phyloP scores from a whole-genome alignment of 306 rosid species.

The Prunus kanzakura region DNA sequence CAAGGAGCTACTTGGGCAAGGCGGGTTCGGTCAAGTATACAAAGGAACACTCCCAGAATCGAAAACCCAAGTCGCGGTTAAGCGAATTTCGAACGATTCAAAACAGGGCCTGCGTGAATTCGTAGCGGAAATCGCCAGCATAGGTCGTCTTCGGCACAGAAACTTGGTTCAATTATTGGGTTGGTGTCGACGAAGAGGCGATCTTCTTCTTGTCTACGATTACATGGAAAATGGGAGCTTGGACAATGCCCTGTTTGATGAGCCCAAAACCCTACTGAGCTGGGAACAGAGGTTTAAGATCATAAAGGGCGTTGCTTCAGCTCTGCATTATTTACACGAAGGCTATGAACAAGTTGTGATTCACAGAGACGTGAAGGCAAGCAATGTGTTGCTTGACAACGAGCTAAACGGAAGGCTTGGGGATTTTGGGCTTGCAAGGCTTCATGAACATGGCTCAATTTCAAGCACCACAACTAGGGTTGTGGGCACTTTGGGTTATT shows the following conservation, averaged over 20 bases:
- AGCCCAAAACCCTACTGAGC: conserved; percentile 38
- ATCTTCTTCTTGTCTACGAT: conserved; percentile 73
- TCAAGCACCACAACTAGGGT: conserved; percentile 69
- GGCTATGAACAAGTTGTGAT: conserved; percentile 77
- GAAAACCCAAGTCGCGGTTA: conserved; percentile 59
- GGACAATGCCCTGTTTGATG: conserved; percentile 59
- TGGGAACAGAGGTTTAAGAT: conserved; percentile 77
- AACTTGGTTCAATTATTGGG: conserved; percentile 72
- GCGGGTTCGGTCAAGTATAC: conserved; percentile 79
- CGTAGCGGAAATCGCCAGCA: conserved; percentile 76
- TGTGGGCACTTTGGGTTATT: conserved; percentile 77
- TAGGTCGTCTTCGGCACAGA: conserved; percentile 79
- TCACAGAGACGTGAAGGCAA: conserved; percentile 83
- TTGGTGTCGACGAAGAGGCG: conserved; percentile 74
- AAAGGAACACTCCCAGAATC: conserved; percentile 66
- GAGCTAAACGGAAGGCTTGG: conserved; percentile 74
- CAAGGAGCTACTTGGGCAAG: conserved; percentile 64
- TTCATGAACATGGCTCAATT: conserved; percentile 76
- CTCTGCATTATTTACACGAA: conserved; percentile 69
- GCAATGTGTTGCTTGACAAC: conserved; percentile 67
- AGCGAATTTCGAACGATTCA: conserved; percentile 73
- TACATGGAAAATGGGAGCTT: conserved; percentile 84
- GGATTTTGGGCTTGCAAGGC: conserved; percentile 73
- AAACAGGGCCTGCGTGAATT: conserved; percentile 79
- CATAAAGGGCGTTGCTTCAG: conserved; percentile 77